A percentile compares a stretch with the other conserved stretches of the same genome.
Conservation (phyloP, 2,329 filamentous ascomycete species). For the Hypoxylon sp. region DNA sequence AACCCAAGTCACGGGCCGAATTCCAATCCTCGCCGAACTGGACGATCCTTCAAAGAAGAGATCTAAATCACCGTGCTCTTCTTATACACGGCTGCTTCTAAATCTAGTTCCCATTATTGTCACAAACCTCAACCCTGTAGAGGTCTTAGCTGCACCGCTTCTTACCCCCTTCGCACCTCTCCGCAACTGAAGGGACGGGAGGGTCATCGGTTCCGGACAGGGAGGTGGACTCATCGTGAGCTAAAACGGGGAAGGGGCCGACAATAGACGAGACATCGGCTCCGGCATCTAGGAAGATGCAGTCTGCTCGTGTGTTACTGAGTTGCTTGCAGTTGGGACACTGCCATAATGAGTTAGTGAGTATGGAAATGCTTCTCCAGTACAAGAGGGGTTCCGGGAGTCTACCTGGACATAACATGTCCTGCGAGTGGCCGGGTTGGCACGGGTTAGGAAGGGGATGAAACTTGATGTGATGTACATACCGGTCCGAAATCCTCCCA, state of each 20-base stretch:
- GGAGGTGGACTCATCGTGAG: no score
- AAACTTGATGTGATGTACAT: background rate
- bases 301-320: constrained; percentile 31
- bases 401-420: background rate
- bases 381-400: no score
- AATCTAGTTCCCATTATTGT: constrained; percentile 1
- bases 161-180: constrained; percentile 11
- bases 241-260: background rate
- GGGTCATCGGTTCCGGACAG: background rate
- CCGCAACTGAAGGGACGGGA: background rate
- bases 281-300: constrained; percentile 9
- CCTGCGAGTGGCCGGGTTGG: background rate
- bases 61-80: background rate
- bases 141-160: constrained; percentile 15
- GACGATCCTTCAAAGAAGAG: background rate
- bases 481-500: constrained; percentile 36
- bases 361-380: background rate
- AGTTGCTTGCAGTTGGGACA: constrained; percentile 37
- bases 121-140: constrained; percentile 10
- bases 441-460: background rate
- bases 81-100: background rate
- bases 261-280: background rate
- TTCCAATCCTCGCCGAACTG: no score
- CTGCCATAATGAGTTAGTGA: background rate
- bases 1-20: background rate